These are phyloP conservation scores for Monosporascus sp. DNA, from an alignment of 2,329 filamentous ascomycete genomes.

Conservation along the genomic window DNA sequence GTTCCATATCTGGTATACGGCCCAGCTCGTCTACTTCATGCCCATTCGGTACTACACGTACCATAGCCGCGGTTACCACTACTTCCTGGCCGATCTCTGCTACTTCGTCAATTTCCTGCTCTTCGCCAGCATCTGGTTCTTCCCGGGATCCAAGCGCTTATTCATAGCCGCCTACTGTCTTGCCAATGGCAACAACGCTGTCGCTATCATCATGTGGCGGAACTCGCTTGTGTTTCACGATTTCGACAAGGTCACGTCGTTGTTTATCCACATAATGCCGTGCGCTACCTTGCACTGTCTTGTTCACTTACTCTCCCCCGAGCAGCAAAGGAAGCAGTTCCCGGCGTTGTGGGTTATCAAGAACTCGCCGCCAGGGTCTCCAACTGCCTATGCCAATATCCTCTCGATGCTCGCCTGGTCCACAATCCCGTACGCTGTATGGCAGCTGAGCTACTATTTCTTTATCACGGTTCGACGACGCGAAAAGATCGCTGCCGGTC, in stretches of 20 bases:
- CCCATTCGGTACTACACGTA: slow-evolving; percentile 91
- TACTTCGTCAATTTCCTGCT: slow-evolving; percentile 95
- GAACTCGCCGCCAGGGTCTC: slow-evolving; percentile 59
- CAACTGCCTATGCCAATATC: slow-evolving; percentile 72
- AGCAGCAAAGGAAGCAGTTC: slow-evolving; percentile 63
- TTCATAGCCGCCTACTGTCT: slow-evolving; percentile 91
- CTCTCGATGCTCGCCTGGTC: slow-evolving; percentile 90
- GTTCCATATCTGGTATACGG: slow-evolving; percentile 91
- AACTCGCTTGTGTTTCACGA: slow-evolving; percentile 98
- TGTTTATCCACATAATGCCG: slow-evolving; percentile 99
- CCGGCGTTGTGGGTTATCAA: slow-evolving; percentile 84
- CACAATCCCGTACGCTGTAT: slow-evolving; percentile 83
- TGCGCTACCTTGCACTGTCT: slow-evolving; percentile 90
- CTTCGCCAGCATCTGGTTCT: slow-evolving; percentile 80
- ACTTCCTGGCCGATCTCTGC: slow-evolving; percentile 94
- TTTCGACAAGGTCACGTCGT: slow-evolving; percentile 92
- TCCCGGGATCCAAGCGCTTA: slow-evolving; percentile 82
- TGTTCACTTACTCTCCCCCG: slow-evolving; percentile 70
- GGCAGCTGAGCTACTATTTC: slow-evolving; percentile 91
- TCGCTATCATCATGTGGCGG: slow-evolving; percentile 98
- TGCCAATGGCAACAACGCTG: slow-evolving; percentile 91
- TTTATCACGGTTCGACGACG: slow-evolving; percentile 92
- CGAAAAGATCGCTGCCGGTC: slow-evolving; percentile 91
- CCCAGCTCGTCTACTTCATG: slow-evolving; percentile 90
- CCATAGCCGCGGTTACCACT: slow-evolving; percentile 86